Conservation (phyloP, 2,329 filamentous ascomycete species). For the Aspergillus transmontanensis region DNA sequence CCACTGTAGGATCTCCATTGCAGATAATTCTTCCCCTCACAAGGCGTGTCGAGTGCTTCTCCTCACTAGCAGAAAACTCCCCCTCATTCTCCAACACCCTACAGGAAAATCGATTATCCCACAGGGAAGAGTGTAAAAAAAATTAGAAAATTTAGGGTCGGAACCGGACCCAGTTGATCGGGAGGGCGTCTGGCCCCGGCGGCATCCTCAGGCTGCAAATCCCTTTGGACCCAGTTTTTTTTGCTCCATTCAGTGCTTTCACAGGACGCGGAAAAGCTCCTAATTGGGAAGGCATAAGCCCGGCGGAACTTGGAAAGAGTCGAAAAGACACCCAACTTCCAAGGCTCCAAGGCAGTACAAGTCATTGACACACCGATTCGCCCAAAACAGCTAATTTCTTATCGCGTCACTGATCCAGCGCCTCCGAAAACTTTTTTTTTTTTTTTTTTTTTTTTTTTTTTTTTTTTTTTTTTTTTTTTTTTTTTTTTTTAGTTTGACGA, state of each 20-base stretch:
- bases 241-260: too few relatives aligned
- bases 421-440: slow-evolving; percentile 8
- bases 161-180: neutral
- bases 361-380: slow-evolving; percentile 36
- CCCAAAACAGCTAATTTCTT: slow-evolving; percentile 36
- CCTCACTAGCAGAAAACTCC: slow-evolving; percentile 14
- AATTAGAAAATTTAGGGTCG: neutral
- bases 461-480: slow-evolving; percentile 14
- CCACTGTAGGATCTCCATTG: neutral
- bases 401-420: slow-evolving; percentile 6
- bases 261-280: neutral
- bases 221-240: slow-evolving; percentile 1
- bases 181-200: neutral
- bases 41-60: slow-evolving; percentile 8
- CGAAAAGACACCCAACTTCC: neutral
- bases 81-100: slow-evolving; percentile 10
- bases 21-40: slow-evolving; percentile 18
- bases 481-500: slow-evolving; percentile 8
- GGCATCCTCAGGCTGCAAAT: slow-evolving; percentile 6
- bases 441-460: slow-evolving; percentile 21
- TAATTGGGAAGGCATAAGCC: slow-evolving; percentile 12
- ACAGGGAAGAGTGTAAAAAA: neutral
- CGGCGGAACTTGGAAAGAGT: too few relatives aligned
- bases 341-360: slow-evolving; percentile 2
- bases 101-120: neutral